A percentile compares a stretch with the other conserved stretches of the same genome.
Conservation (phyloP, 805 yeast genomes). For the Yamadazyma paraphyllophila region DNA sequence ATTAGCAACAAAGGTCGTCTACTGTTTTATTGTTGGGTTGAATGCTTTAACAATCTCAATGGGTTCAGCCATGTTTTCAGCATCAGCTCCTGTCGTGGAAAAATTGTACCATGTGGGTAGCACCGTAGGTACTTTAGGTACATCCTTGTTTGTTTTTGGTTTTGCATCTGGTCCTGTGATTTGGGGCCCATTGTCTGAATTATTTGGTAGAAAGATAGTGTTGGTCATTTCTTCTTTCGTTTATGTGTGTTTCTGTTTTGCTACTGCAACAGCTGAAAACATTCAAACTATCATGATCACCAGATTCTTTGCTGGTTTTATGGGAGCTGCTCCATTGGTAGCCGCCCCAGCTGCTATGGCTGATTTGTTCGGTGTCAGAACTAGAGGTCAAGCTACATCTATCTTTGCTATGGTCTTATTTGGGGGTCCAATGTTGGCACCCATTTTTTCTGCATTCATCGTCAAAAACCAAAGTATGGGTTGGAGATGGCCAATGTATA, state of each 20-base stretch:
- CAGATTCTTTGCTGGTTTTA: slow-evolving; percentile 75
- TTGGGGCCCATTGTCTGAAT: slow-evolving; percentile 53
- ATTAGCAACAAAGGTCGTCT: slow-evolving; percentile 21
- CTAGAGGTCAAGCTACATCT: slow-evolving; percentile 75
- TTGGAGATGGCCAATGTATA: slow-evolving; percentile 62
- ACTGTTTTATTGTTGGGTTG: slow-evolving; percentile 27
- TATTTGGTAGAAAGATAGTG: slow-evolving; percentile 40
- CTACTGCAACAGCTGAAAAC: slow-evolving; percentile 75
- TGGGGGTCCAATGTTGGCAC: slow-evolving; percentile 79
- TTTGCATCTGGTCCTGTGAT: slow-evolving; percentile 90
- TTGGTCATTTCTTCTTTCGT: slow-evolving; percentile 42
- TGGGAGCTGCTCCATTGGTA: slow-evolving; percentile 84
- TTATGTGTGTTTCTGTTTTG: slow-evolving; percentile 47
- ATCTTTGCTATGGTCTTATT: slow-evolving; percentile 72
- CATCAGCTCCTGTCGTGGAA: slow-evolving; percentile 51
- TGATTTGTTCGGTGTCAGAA: slow-evolving; percentile 64
- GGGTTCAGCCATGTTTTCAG: slow-evolving; percentile 83
- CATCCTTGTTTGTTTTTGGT: slow-evolving; percentile 83
- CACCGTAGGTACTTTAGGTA: slow-evolving; percentile 71
- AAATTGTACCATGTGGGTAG: slow-evolving; percentile 54
- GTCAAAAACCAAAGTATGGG: slow-evolving; percentile 38
- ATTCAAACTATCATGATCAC: slow-evolving; percentile 73
- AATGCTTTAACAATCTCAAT: slow-evolving; percentile 50
- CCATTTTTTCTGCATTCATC: slow-evolving; percentile 52
- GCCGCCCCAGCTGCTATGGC: slow-evolving; percentile 85